Percentiles rank a stretch among this genome's conserved stretches.
These are phyloP conservation scores for Fusarium sp. DNA, from an alignment of 2,329 filamentous ascomycete species.

Conservation along the genomic window DNA sequence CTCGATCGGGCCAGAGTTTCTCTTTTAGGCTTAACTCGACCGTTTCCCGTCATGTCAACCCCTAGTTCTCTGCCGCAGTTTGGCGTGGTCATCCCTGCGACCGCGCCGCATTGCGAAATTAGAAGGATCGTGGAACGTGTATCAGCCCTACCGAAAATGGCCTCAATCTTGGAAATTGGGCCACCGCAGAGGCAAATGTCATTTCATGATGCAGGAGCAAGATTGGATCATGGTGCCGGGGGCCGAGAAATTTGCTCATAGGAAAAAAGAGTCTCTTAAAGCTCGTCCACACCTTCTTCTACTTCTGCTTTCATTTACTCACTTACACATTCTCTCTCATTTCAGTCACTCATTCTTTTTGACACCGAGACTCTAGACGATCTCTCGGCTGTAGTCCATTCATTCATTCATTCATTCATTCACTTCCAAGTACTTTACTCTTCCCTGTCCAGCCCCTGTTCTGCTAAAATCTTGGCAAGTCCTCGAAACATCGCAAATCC, in stretches of 20 bases:
- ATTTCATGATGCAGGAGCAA: slow-evolving; percentile 23
- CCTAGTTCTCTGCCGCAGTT: neutral
- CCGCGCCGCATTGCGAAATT: slow-evolving; percentile 39
- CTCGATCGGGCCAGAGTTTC: slow-evolving; percentile 38
- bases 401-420: slow-evolving; percentile 33
- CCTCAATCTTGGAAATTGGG: slow-evolving; percentile 31
- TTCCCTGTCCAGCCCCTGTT: slow-evolving; percentile 5
- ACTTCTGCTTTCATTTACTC: neutral
- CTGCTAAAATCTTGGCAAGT: slow-evolving; percentile 35
- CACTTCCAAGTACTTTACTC: slow-evolving; percentile 17
- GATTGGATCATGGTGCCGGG: slow-evolving; percentile 29
- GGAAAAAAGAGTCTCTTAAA: neutral
- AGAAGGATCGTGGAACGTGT: slow-evolving; percentile 41
- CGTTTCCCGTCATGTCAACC: slow-evolving; percentile 27
- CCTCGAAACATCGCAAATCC: slow-evolving; percentile 21
- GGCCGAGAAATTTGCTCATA: slow-evolving; percentile 1
- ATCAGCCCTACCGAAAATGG: slow-evolving; percentile 47
- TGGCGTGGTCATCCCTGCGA: slow-evolving; percentile 13
- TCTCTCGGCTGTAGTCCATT: slow-evolving; percentile 11
- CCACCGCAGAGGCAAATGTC: neutral
- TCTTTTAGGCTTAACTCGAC: slow-evolving; percentile 17
- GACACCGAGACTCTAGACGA: slow-evolving; percentile 37
- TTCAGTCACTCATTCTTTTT: slow-evolving; percentile 39
- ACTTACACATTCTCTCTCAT: slow-evolving; percentile 14
- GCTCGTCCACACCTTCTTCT: neutral